These are phyloP conservation scores for Glycine soja DNA, from an alignment of 306 rosid genomes.

Conservation along the genomic window DNA sequence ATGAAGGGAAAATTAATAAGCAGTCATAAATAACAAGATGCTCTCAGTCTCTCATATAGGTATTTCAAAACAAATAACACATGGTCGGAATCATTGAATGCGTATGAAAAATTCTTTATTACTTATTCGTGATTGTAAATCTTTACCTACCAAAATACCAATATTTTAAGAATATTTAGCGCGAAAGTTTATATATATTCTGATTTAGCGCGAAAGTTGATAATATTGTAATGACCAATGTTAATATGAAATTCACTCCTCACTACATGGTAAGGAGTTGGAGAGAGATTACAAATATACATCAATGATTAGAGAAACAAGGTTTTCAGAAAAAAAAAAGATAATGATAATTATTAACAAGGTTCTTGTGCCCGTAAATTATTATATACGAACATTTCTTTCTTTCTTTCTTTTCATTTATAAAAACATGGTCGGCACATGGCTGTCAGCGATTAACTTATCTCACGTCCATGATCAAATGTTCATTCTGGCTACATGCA, in stretches of 20 bases:
- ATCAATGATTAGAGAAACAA: background rate
- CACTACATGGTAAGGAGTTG: background rate
- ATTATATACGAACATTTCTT: background rate
- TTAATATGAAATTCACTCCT: background rate
- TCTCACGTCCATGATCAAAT: conserved; percentile 17
- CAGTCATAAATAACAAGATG: too few relatives aligned
- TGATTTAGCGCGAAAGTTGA: background rate
- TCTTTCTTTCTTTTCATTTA: background rate
- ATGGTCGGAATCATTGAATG: background rate
- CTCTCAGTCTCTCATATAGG: too few relatives aligned
- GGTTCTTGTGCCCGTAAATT: background rate
- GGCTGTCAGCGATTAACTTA: conserved; percentile 17
- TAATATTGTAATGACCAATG: background rate
- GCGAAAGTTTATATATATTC: too few relatives aligned
- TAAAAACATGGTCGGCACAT: conserved; percentile 42
- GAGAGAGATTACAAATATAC: background rate
- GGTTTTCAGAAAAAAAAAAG: background rate
- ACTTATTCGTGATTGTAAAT: background rate
- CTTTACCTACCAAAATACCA: background rate
- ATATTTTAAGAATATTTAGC: background rate
- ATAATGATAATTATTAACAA: background rate
- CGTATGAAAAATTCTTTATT: background rate
- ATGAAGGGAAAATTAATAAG: background rate
- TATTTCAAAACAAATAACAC: background rate
- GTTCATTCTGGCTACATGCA: background rate